phyloP scores from a whole-genome alignment of 176 grass and related monocot species.

The Elymus sibiricus region DNA sequence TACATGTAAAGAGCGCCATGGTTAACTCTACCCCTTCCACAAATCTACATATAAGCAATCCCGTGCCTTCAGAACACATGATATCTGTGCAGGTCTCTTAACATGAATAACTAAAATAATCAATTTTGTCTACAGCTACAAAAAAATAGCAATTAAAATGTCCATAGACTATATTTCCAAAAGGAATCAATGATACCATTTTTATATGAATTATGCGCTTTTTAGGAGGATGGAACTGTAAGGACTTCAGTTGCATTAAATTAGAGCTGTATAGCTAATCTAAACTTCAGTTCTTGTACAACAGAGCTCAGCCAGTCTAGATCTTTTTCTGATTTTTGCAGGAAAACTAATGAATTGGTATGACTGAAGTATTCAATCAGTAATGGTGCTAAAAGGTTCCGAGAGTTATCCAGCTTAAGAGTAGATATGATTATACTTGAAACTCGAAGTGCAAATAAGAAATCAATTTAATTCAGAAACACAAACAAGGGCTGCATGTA shows the following conservation, averaged over 20 bases:
- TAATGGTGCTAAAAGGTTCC: neutral
- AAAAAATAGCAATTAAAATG: neutral
- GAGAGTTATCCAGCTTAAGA: neutral
- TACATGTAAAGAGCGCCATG: neutral
- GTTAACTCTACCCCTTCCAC: neutral
- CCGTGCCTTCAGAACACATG: neutral
- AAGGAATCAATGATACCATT: neutral
- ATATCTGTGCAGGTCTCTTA: neutral
- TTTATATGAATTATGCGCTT: neutral
- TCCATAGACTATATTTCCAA: neutral
- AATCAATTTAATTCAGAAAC: neutral
- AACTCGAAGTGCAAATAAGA: neutral
- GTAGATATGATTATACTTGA: neutral
- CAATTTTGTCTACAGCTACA: neutral
- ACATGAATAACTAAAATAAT: neutral
- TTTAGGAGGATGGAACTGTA: neutral
- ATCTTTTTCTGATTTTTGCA: neutral
- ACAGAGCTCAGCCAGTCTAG: neutral
- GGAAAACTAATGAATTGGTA: neutral
- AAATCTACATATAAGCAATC: neutral
- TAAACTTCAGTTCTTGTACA: neutral
- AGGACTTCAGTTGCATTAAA: neutral
- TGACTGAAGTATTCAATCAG: neutral
- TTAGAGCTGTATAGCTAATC: neutral
- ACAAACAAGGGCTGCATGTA: slow-evolving; percentile 1